Base-by-base conservation (phyloP, 768 basidiomycete genomes). In the Hypsizygus marmoreus region DNA sequence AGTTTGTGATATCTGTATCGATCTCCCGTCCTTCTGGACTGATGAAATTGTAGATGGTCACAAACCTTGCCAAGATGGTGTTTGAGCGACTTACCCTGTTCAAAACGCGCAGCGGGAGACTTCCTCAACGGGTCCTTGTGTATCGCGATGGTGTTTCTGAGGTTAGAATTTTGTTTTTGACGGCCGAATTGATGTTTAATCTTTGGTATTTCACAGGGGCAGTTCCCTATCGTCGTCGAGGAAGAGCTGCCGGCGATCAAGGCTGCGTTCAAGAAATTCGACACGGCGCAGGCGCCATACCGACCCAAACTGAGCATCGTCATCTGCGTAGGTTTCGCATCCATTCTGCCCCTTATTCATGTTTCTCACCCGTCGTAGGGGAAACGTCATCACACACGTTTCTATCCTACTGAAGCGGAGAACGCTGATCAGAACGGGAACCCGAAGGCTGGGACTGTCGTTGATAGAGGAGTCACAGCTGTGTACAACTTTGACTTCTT, bases 101-200 rank as follows among this genome's bases (percentile, higher is more conserved):
- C 66, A 56, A 68, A 43, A 45, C 46, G 26, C 73, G 58, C 51
- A 86, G 74, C 51, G 72, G 59, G 24, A 43, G 49, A 60, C 70
- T 91, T 0, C 91, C 91, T 0, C 66, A 77, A 4, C 78, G 88
- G 3, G 71, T 93, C 33, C 60, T 86, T 10, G 76, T 93, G 0
- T 93, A 84, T 56, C 81, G 91, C 14, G 90, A 91, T 59, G 90
- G 90, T 38, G 88, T 91, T 22, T 89, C 88, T 2, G 88, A 91
- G 68, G 88, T 85, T 24, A 3, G 13, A 22, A 14, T 34, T 11
- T 22, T 4, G 20, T 35, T 26, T 19, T 24, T 44, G 9, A 24
- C 8, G 6, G 6, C 25, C 13, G 10, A 32, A 12, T 35, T 6
- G 4, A 31, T 4, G 19, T 8, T 24, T 11, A 28, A 30, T 20